Base-by-base conservation (phyloP, 2,329 filamentous ascomycete genomes). In the Diaporthe aspalathi region DNA sequence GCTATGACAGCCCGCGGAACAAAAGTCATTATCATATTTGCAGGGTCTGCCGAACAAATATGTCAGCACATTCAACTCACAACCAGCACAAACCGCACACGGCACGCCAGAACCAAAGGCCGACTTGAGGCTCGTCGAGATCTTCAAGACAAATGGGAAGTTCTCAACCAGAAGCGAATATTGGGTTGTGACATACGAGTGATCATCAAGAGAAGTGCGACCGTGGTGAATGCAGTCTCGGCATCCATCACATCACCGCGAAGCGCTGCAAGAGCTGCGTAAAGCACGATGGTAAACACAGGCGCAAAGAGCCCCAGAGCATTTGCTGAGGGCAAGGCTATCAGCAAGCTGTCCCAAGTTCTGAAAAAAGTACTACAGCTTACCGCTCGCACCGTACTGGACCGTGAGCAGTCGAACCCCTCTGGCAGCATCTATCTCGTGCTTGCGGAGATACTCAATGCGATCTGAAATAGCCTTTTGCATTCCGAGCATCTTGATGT, bases 11-110 rank as follows among this genome's bases (percentile, higher is more conserved):
- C 77, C 5, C 77, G 76, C 0, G 82, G 83, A 0, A 83, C 69
- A 22, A 82, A 79, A 0, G 82, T 83, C 82, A 84, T 83, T 22
- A 84, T 74, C 81, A 84, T 84, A 65, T 84, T 84, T 8, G 83
- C 82, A 0, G 83, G 82, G 32, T 83, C 57, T 63, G 27, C 27
- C 16, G 27, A 12, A 35, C 6, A 14, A 17, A 32, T 47, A 17
- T 32, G 40, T 63, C 20, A 63, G 57, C 45, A 63, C 5, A 24
- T n/a, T 27, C 35, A 60, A 43, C 22, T 43, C 20, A 17, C 9
- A 27, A 27, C 12, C 35, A 16, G 22, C 12, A 12, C 54, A 27
- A 43, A 35, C 14, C 35, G n/a, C 54, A 14, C 9, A 9, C 8
- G n/a, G 32, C 12, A 12, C 24, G 32, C 5, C 22, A 24, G 32